Conservation (phyloP, 1,284 basidiomycete genomes). For the Ustilago nuda region DNA sequence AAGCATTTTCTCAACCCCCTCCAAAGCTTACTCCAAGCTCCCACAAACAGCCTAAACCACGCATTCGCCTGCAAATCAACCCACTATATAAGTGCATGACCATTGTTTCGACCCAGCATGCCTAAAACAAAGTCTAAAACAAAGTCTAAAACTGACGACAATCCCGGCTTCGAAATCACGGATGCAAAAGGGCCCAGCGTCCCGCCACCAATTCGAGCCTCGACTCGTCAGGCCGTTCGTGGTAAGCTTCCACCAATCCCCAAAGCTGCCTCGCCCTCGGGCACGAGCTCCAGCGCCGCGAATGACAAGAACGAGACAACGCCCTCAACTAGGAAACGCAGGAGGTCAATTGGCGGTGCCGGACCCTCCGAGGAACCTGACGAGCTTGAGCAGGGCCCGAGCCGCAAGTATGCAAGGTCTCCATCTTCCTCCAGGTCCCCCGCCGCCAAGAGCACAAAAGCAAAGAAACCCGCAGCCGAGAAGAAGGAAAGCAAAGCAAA, state of each 20-base stretch:
- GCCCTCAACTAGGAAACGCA: constrained; percentile 13
- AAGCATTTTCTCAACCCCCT: too few relatives aligned
- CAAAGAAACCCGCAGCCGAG: constrained; percentile 7
- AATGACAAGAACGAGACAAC: neutral
- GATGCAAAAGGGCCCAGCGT: constrained; percentile 15
- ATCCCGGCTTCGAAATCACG: constrained; percentile 14
- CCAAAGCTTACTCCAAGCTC: too few relatives aligned
- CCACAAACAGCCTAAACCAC: too few relatives aligned
- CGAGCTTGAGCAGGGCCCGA: constrained; percentile 35
- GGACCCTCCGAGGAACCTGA: constrained; percentile 15
- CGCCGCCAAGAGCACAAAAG: neutral
- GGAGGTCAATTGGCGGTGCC: constrained; percentile 9
- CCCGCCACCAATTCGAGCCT: neutral
- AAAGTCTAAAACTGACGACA: constrained; percentile 10
- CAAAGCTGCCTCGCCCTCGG: constrained; percentile 2
- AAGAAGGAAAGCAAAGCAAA: constrained; percentile 11
- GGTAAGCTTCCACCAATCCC: constrained; percentile 33
- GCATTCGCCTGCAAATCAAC: too few relatives aligned
- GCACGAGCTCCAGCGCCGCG: neutral
- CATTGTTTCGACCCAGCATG: neutral
- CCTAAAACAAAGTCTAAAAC: neutral
- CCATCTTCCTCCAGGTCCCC: constrained; percentile 3
- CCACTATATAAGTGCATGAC: neutral
- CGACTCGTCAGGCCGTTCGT: constrained; percentile 12
- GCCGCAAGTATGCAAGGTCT: constrained; percentile 27